phyloP scores from a whole-genome alignment of 1,139 yeast species.

The Yamadazyma atmosphaerica region DNA sequence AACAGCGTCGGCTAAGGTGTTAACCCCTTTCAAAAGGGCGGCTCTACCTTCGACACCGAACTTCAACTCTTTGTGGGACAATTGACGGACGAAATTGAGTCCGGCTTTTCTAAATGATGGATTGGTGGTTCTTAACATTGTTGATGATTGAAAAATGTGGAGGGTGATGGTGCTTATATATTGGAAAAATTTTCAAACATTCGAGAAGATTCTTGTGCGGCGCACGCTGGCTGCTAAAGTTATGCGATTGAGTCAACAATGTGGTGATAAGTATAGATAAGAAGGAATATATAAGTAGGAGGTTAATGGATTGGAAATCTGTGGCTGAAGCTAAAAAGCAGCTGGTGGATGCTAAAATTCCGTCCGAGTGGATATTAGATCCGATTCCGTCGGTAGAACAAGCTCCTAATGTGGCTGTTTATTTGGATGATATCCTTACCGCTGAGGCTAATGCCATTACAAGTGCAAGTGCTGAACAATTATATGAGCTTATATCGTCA shows the following conservation, averaged over 20 bases:
- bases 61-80: slow-evolving; percentile 92
- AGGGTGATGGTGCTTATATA: slow-evolving; percentile 7
- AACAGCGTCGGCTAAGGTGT: slow-evolving; percentile 94
- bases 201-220: slow-evolving; percentile 18
- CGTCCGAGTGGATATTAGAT: slow-evolving; percentile 21
- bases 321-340: slow-evolving; percentile 7
- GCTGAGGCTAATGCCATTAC: slow-evolving; percentile 35
- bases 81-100: slow-evolving; percentile 51
- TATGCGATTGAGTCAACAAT: too few relatives aligned
- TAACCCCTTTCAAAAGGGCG: slow-evolving; percentile 92
- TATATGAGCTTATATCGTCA: slow-evolving; percentile 5
- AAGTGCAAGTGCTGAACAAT: slow-evolving; percentile 13
- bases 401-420: slow-evolving; percentile 29
- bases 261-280: too few relatives aligned
- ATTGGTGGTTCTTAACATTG: slow-evolving; percentile 60
- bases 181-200: slow-evolving; percentile 15
- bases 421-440: slow-evolving; percentile 29
- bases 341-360: slow-evolving; percentile 15
- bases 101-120: slow-evolving; percentile 40
- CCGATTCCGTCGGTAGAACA: slow-evolving; percentile 12
- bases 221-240: slow-evolving; percentile 8
- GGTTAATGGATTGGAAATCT: too few relatives aligned
- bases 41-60: slow-evolving; percentile 99
- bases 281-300: too few relatives aligned
- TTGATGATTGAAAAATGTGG: background rate